Conservation (phyloP, 2,329 filamentous ascomycete species). For the Zasmidium cellare region DNA sequence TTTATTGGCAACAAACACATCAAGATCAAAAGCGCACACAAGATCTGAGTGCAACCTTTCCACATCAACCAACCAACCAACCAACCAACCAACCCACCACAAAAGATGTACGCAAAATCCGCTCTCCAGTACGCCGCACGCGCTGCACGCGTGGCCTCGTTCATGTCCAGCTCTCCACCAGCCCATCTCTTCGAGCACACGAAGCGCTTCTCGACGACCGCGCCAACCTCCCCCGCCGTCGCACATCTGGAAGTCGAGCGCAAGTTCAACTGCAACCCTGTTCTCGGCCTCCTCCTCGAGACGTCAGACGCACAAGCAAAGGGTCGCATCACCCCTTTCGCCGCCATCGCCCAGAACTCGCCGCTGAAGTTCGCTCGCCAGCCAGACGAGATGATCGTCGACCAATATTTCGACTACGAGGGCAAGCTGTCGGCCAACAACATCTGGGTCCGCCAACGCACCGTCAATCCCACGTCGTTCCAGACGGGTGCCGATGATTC, state of each 20-base stretch:
- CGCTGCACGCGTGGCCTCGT: neutral
- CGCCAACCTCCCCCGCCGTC: neutral
- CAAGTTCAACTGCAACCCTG: conserved; percentile 16
- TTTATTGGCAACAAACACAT: too few relatives aligned
- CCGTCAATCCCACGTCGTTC: neutral
- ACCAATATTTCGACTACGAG: conserved; percentile 22
- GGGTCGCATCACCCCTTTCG: too few relatives aligned
- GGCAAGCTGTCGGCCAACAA: conserved; percentile 10
- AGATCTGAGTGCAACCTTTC: too few relatives aligned
- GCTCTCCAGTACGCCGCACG: too few relatives aligned
- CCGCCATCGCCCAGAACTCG: too few relatives aligned
- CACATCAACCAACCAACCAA: too few relatives aligned
- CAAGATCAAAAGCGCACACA: too few relatives aligned
- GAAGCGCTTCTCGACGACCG: neutral
- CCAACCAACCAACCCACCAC: too few relatives aligned
- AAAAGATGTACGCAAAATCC: too few relatives aligned
- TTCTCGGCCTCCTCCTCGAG: conserved; percentile 1
- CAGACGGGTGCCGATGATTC: too few relatives aligned
- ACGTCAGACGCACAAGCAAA: neutral
- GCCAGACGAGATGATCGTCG: conserved; percentile 12
- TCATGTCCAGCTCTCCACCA: neutral
- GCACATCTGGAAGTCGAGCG: conserved; percentile 21
- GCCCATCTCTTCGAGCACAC: neutral
- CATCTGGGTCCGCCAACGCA: conserved; percentile 19
- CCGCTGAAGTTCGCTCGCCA: conserved; percentile 2